Percentiles rank a stretch among this genome's conserved stretches.
Conservation (phyloP, 805 yeast genomes). For the Ogataea minuta region DNA sequence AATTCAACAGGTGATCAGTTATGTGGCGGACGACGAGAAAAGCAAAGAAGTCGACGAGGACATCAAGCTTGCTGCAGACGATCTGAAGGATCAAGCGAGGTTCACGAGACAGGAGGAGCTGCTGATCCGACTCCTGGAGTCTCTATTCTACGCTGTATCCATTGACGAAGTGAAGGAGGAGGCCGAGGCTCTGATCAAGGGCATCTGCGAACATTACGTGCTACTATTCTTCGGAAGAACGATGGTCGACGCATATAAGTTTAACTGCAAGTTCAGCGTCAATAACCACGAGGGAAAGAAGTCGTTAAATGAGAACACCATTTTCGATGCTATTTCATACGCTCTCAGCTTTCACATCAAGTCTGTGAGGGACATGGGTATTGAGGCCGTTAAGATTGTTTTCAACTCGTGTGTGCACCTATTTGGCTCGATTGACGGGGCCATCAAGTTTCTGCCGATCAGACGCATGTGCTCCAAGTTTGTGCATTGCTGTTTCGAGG, state of each 20-base stretch:
- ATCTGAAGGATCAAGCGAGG: conserved; percentile 46
- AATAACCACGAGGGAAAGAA: conserved; percentile 78
- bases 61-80: conserved; percentile 36
- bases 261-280: conserved; percentile 68
- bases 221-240: conserved; percentile 75
- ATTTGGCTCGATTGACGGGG: conserved; percentile 65
- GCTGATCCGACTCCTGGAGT: conserved; percentile 60
- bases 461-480: conserved; percentile 76
- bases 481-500: conserved; percentile 90
- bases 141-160: conserved; percentile 73
- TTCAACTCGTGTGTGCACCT: conserved; percentile 59
- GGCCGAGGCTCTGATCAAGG: conserved; percentile 58
- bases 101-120: conserved; percentile 64
- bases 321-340: conserved; percentile 71
- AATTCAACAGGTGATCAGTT: conserved; percentile 49
- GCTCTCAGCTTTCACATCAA: conserved; percentile 77
- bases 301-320: conserved; percentile 62
- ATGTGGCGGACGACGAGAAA: conserved; percentile 36
- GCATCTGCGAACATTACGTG: conserved; percentile 76
- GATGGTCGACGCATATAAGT: conserved; percentile 62
- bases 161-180: conserved; percentile 69
- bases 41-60: conserved; percentile 21
- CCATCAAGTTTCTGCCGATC: conserved; percentile 70
- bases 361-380: conserved; percentile 70
- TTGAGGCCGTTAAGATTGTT: conserved; percentile 60